Evolutionary conservation across 345 rosid species (phyloP).

Genomic region (Bruguiera gymnorhiza): DNA sequence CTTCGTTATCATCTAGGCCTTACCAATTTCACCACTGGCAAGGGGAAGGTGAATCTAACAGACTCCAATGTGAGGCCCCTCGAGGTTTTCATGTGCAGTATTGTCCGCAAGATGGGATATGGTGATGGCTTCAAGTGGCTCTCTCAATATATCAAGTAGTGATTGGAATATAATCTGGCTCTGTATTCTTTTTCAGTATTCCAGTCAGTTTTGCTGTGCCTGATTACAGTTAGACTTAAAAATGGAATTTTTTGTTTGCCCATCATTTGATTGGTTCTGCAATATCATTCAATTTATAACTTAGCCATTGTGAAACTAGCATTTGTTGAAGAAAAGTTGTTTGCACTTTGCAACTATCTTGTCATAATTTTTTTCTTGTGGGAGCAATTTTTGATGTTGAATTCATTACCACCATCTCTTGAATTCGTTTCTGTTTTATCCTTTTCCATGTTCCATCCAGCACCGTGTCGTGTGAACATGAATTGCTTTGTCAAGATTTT

Average conservation of each 20-base stretch:
- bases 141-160: slow-evolving; percentile 63
- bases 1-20: slow-evolving; percentile 51
- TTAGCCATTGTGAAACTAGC: slow-evolving; percentile 6
- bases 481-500: too few species aligned
- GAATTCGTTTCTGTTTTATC: too few species aligned
- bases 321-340: slow-evolving; percentile 12
- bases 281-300: slow-evolving; percentile 7
- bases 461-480: too few species aligned
- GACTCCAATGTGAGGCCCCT: slow-evolving; percentile 48
- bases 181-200: slow-evolving; percentile 14
- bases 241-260: slow-evolving; percentile 22
- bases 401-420: not conserved
- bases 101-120: slow-evolving; percentile 60
- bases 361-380: not conserved
- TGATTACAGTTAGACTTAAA: slow-evolving; percentile 14
- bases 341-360: not conserved
- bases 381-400: not conserved
- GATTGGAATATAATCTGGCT: slow-evolving; percentile 1
- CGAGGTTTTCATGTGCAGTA: slow-evolving; percentile 64
- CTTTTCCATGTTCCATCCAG: too few species aligned
- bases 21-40: slow-evolving; percentile 50
- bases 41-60: slow-evolving; percentile 42
- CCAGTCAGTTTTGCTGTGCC: slow-evolving; percentile 16
- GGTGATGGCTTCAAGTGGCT: slow-evolving; percentile 67
- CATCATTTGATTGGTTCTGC: not conserved